A percentile compares a stretch with the other conserved stretches of the same genome.
Conservation (phyloP, 176 grass and related monocot species). For the Oropetium thomaeum region DNA sequence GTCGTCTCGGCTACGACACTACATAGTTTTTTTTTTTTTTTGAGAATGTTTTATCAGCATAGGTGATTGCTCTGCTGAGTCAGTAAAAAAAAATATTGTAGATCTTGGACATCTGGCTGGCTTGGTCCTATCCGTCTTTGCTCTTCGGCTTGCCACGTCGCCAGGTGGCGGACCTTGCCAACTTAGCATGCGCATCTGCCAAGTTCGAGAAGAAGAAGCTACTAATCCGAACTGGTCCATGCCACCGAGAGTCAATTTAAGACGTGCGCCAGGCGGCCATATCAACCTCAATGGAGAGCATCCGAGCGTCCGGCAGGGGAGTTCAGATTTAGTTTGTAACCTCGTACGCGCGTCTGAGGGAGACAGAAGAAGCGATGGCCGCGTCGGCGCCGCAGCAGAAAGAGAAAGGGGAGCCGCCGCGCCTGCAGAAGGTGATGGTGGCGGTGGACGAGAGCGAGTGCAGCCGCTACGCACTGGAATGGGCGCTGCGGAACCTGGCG, state of each 20-base stretch:
- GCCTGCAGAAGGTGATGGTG: conserved; percentile 50
- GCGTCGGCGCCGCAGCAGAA: background rate
- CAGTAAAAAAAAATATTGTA: too few species aligned
- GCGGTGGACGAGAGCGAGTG: conserved; percentile 63
- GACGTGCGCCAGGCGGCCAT: too few species aligned
- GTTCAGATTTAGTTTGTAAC: background rate
- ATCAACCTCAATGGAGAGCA: too few species aligned
- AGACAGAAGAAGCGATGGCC: background rate
- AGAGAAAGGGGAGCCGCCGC: background rate
- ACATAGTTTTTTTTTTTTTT: too few species aligned
- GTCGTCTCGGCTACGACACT: too few species aligned
- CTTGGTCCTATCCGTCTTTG: too few species aligned
- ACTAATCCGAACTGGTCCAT: background rate
- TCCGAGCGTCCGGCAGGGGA: background rate
- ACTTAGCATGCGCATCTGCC: background rate
- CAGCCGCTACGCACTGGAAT: conserved; percentile 49
- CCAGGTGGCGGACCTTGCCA: background rate
- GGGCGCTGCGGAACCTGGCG: conserved; percentile 43
- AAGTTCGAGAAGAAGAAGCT: background rate
- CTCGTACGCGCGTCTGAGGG: background rate
- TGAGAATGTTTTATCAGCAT: too few species aligned
- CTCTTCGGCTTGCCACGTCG: background rate
- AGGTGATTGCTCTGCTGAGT: too few species aligned
- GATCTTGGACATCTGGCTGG: too few species aligned
- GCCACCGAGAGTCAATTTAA: background rate